phyloP scores from a whole-genome alignment of 108 stramenopile species.

The Skeletonema menzelii region DNA sequence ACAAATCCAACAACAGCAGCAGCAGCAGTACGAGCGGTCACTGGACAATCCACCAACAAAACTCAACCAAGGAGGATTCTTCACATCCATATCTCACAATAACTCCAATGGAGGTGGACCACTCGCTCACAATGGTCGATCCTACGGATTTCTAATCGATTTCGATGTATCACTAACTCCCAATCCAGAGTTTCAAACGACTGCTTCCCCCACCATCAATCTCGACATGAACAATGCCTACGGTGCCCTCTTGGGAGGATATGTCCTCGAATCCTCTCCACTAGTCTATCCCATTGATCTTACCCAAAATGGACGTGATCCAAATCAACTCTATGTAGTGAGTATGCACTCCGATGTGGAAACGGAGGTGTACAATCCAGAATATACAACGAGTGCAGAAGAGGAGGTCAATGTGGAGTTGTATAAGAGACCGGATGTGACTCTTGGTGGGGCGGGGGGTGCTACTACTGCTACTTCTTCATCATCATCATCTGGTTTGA shows the following conservation, averaged over 20 bases:
- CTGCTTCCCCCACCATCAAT: neutral
- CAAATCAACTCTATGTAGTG: slow-evolving; percentile 38
- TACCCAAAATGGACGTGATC: slow-evolving; percentile 38
- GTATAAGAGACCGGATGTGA: slow-evolving; percentile 33
- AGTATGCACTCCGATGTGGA: slow-evolving; percentile 38
- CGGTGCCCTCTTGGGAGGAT: slow-evolving; percentile 36
- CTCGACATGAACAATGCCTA: slow-evolving; percentile 19
- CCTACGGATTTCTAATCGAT: slow-evolving; percentile 39
- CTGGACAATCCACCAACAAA: neutral
- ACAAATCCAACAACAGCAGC: neutral
- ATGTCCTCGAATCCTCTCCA: slow-evolving; percentile 36
- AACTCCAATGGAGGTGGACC: neutral
- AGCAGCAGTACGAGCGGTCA: neutral
- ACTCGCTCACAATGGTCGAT: slow-evolving; percentile 22
- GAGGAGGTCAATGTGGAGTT: slow-evolving; percentile 29
- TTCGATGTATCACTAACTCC: slow-evolving; percentile 25
- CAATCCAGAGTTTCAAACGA: slow-evolving; percentile 1
- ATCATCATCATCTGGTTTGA: neutral
- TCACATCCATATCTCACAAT: slow-evolving; percentile 26
- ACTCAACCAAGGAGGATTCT: slow-evolving; percentile 30
- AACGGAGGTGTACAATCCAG: slow-evolving; percentile 26
- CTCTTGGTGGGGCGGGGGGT: slow-evolving; percentile 42
- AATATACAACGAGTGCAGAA: slow-evolving; percentile 23
- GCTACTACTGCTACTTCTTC: neutral
- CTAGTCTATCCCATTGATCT: slow-evolving; percentile 40